These are phyloP conservation scores for Elsinoe batatas DNA, from an alignment of 2,329 filamentous ascomycete species.

Conservation along the genomic window DNA sequence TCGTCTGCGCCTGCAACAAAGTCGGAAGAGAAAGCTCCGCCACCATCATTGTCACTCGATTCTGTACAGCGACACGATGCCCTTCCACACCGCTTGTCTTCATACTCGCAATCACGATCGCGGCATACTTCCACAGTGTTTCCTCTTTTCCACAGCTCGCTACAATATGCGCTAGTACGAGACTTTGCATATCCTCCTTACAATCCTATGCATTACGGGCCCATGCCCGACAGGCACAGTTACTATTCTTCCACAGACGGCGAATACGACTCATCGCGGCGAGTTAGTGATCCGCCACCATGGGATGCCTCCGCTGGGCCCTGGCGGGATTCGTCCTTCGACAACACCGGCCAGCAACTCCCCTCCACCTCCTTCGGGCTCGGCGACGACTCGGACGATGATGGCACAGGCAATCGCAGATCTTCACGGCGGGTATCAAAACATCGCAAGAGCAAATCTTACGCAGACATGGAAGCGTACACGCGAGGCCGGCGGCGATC, in stretches of 20 bases:
- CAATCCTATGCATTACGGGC: slow-evolving; percentile 88
- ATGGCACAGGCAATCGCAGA: slow-evolving; percentile 9
- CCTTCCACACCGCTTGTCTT: slow-evolving; percentile 7
- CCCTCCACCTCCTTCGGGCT: slow-evolving; percentile 27
- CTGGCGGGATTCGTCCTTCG: slow-evolving; percentile 33
- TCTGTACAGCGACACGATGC: not conserved
- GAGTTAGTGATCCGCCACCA: slow-evolving; percentile 38
- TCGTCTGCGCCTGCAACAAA: not conserved
- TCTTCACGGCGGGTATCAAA: slow-evolving; percentile 19
- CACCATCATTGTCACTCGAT: slow-evolving; percentile 4
- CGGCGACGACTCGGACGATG: slow-evolving; percentile 17
- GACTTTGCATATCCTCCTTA: slow-evolving; percentile 84
- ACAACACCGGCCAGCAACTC: slow-evolving; percentile 22
- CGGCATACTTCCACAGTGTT: slow-evolving; percentile 43
- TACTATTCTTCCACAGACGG: slow-evolving; percentile 24
- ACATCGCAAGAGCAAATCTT: slow-evolving; percentile 46
- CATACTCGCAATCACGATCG: slow-evolving; percentile 14
- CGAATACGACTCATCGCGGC: slow-evolving; percentile 90
- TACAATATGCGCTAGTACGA: slow-evolving; percentile 80
- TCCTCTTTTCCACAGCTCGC: slow-evolving; percentile 72
- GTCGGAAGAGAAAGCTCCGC: slow-evolving; percentile 10
- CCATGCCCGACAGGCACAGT: slow-evolving; percentile 55
- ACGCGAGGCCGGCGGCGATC: slow-evolving; percentile 24
- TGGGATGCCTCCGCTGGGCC: slow-evolving; percentile 60
- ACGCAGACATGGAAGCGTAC: slow-evolving; percentile 90